Evolutionary conservation across 1,284 basidiomycete genomes (phyloP), one percentile per base, ranked within the genome.

Genomic region (Fomitopsis palustris): DNA sequence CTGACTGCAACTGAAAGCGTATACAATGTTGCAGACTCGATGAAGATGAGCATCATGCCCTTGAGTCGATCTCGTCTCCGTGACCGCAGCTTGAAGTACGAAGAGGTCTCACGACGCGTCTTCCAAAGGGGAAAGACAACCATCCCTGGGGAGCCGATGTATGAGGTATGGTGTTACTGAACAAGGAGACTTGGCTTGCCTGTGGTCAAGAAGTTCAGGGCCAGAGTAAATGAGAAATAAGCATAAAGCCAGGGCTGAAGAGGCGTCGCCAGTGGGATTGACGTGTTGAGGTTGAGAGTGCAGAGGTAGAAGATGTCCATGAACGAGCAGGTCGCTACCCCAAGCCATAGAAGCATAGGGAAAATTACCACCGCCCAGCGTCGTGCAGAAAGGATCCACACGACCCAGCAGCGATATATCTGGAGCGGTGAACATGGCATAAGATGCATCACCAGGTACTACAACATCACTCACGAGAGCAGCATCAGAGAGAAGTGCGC

Each of bases 11-110:
- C 71, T 1, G 71, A 70, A 7, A 65, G 27, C 5, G 77, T 77
- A 54, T 78, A 77, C 54, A 78, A 66, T 10, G 75, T 56, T 1
- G 75, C 77, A 9, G 75, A 77, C 62, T 77, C 75, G 38, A 77
- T 69, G 53, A 78, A 61, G 16, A 77, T 64, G 12, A 73, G 59
- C 41, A 75, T 67, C 3, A 53, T 35, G 4, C 45, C 31, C 21
- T 33, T 41, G 27, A 58, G 53, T n/a, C 23, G 16, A 41, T 43
- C 23, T 17, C 29, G 25, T 21, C 31, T 42, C 12, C 38, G 16
- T 16, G 31, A 49, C 8, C 41, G 41, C 16, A 56, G 14, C 25
- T 45, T 41, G 33, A 42, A 45, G 55, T 51, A 43, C 5, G 27
- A 39, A n/a, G 41, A 54, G 19, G 54, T 58, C 35, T 60, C 23